These are phyloP conservation scores for Scheffersomyces amazonensis DNA, from an alignment of 805 yeast genomes.

Conservation along the genomic window DNA sequence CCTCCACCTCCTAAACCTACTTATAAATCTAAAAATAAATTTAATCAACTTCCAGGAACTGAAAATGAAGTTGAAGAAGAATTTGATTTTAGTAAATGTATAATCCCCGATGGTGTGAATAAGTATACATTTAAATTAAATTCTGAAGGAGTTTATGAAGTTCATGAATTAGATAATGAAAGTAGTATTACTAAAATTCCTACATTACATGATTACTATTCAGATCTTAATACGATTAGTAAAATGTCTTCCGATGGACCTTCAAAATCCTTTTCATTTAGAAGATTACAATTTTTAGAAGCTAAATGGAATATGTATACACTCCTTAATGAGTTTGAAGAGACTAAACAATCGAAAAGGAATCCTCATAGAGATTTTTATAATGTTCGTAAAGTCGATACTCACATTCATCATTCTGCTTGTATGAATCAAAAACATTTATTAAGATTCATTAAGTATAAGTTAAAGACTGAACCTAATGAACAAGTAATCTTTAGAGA, in stretches of 20 bases:
- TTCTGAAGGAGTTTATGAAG: constrained; percentile 69
- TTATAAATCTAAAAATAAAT: constrained; percentile 56
- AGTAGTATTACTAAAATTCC: constrained; percentile 61
- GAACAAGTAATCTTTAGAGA: constrained; percentile 94
- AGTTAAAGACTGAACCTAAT: constrained; percentile 79
- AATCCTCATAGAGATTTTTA: constrained; percentile 98
- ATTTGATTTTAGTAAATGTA: constrained; percentile 57
- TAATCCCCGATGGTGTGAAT: constrained; percentile 50
- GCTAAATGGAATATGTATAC: constrained; percentile 95
- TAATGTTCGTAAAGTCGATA: constrained; percentile 94
- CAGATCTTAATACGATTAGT: constrained; percentile 75
- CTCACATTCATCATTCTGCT: constrained; percentile 98
- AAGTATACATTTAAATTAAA: constrained; percentile 45
- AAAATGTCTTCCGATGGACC: constrained; percentile 90
- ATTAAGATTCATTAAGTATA: constrained; percentile 89
- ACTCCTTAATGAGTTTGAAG: constrained; percentile 88
- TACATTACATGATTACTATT: constrained; percentile 78
- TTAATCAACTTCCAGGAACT: constrained; percentile 40
- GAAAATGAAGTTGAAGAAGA: constrained; percentile 41
- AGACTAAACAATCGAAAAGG: constrained; percentile 81
- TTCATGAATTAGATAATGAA: constrained; percentile 35
- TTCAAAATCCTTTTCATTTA: constrained; percentile 91
- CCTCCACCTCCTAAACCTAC: constrained; percentile 95
- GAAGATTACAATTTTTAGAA: constrained; percentile 88
- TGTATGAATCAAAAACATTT: constrained; percentile 99